Evolutionary conservation across 176 grass and related monocot species (phyloP).

Genomic region (Musa beccarii): DNA sequence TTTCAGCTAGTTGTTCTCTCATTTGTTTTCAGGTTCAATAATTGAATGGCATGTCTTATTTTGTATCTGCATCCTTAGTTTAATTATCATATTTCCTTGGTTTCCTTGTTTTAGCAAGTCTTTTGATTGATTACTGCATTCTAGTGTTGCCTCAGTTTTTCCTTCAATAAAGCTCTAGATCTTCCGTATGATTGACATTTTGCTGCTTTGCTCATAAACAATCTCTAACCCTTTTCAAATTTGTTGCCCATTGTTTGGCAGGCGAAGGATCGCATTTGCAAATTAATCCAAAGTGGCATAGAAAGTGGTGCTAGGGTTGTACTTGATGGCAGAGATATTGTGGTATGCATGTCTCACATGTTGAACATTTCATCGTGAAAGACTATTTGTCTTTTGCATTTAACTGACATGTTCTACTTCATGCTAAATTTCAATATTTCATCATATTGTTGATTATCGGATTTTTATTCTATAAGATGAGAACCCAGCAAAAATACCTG

Average conservation of each 20-base stretch:
- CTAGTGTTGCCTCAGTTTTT: not conserved
- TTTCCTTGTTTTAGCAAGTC: constrained; percentile 1
- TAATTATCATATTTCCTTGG: not conserved
- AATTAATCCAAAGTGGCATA: constrained; percentile 78
- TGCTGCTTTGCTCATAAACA: constrained; percentile 8
- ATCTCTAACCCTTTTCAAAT: not conserved
- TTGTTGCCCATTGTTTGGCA: constrained; percentile 12
- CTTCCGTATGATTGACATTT: not conserved
- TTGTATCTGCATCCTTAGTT: constrained; percentile 4
- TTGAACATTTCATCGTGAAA: not conserved
- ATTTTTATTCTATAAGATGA: not conserved
- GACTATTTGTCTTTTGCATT: not conserved
- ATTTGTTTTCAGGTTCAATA: constrained; percentile 3
- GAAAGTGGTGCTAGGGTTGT: constrained; percentile 64
- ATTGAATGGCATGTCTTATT: not conserved
- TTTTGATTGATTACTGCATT: not conserved
- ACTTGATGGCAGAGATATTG: constrained; percentile 72
- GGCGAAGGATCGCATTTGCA: constrained; percentile 96
- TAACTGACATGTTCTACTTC: not conserved
- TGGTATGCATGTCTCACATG: constrained; percentile 32
- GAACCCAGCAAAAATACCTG: not conserved
- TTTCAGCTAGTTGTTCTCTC: not conserved
- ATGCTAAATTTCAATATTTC: not conserved
- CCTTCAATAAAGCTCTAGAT: not conserved
- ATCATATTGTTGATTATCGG: too few species aligned